These are phyloP conservation scores for Candida rishiriensis DNA, from an alignment of 805 yeast genomes.

Conservation along the genomic window DNA sequence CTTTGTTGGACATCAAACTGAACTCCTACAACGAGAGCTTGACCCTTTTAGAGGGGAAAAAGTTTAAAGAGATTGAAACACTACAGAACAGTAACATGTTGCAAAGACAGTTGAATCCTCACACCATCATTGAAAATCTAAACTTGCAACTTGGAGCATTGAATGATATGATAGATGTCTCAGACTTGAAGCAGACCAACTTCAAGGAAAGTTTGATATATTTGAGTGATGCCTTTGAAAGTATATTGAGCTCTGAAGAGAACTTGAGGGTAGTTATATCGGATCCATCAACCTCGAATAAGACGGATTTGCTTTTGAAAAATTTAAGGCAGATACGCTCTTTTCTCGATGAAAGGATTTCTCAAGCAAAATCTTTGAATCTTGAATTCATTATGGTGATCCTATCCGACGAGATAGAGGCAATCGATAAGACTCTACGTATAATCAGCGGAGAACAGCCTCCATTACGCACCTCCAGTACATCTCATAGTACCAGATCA, in stretches of 20 bases:
- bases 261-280: conserved; percentile 14
- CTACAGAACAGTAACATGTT: conserved; percentile 7
- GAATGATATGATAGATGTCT: conserved; percentile 17
- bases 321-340: conserved; percentile 7
- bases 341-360: conserved; percentile 12
- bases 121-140: conserved; percentile 18
- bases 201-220: conserved; percentile 22
- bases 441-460: conserved; percentile 17
- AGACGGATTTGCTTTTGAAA: conserved; percentile 13
- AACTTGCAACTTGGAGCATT: conserved; percentile 23
- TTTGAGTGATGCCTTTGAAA: conserved; percentile 25
- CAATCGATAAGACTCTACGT: conserved; percentile 21
- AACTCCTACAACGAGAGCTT: conserved; percentile 38
- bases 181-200: conserved; percentile 14
- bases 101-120: conserved; percentile 13
- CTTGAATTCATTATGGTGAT: conserved; percentile 14
- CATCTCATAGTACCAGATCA: neutral
- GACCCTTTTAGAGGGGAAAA: conserved; percentile 18
- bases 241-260: conserved; percentile 18
- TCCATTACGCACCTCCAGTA: neutral
- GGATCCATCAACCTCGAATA: conserved; percentile 5
- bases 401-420: conserved; percentile 21
- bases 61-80: conserved; percentile 16
- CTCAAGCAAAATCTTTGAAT: conserved; percentile 9
- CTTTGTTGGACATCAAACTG: conserved; percentile 45